Conservation (phyloP, 2,329 filamentous ascomycete genomes). For the Rhynchosporium graminicola region DNA sequence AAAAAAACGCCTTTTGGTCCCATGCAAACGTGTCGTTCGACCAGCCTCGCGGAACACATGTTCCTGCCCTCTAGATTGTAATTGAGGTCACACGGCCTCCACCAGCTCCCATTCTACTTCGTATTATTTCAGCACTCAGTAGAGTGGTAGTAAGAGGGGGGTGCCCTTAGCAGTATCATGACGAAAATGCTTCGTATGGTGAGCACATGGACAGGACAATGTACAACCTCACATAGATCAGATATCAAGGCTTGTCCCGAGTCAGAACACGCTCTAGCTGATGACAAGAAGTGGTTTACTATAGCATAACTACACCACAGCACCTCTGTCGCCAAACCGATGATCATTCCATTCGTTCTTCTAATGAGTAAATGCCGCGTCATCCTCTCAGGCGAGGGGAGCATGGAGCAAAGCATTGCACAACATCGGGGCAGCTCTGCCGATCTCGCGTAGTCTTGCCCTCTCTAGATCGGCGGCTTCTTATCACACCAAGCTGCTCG, state of each 20-base stretch:
- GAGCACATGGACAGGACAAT: constrained; percentile 4
- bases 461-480: constrained; percentile 2
- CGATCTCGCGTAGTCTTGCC: constrained; percentile 6
- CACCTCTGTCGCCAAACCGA: constrained; percentile 2
- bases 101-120: not conserved
- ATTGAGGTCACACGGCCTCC: constrained; percentile 9
- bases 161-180: not conserved
- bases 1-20: not conserved
- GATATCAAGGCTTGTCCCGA: not conserved
- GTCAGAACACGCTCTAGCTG: not conserved
- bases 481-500: not conserved
- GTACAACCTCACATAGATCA: not conserved
- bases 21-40: not conserved
- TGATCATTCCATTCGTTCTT: not conserved
- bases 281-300: not conserved
- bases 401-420: not conserved
- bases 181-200: not conserved
- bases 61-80: not conserved
- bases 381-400: not conserved
- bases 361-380: too few relatives aligned
- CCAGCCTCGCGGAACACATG: constrained; percentile 5
- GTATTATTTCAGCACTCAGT: not conserved
- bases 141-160: not conserved
- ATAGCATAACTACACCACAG: not conserved
- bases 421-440: constrained; percentile 8